phyloP scores from a whole-genome alignment of 169 alveolate species.

The Theileria annulata region DNA sequence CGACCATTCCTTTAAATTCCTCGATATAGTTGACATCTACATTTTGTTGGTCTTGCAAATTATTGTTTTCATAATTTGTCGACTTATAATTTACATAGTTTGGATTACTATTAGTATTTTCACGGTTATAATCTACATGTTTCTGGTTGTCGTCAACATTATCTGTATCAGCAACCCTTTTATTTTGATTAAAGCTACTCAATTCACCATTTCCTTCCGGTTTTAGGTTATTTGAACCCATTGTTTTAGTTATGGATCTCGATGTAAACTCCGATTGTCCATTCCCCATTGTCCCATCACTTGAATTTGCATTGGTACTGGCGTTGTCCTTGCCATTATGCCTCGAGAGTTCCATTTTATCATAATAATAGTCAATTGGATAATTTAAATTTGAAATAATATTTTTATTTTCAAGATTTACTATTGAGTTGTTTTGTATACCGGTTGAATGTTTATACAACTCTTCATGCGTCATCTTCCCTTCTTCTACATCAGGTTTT shows the following conservation, averaged over 20 bases:
- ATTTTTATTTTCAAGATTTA: too few species aligned
- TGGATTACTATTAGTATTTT: slow-evolving; percentile 23
- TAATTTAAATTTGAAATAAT: neutral
- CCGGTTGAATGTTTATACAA: neutral
- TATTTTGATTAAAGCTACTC: neutral
- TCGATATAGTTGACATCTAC: neutral
- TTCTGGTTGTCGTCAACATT: slow-evolving; percentile 12
- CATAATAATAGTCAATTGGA: neutral
- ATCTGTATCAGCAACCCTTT: slow-evolving; percentile 8
- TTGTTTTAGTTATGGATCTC: too few species aligned
- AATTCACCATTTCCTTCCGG: too few species aligned
- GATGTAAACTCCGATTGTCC: neutral
- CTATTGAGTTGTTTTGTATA: neutral
- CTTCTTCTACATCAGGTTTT: neutral
- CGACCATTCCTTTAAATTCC: slow-evolving; percentile 3
- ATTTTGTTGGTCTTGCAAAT: slow-evolving; percentile 1
- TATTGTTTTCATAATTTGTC: neutral
- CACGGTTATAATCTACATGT: slow-evolving; percentile 14
- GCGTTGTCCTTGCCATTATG: neutral
- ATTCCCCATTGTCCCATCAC: neutral
- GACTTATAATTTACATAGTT: slow-evolving; percentile 17
- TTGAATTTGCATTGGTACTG: neutral
- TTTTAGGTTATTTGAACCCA: too few species aligned
- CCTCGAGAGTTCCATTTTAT: neutral
- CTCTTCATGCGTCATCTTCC: neutral